These are phyloP conservation scores for Buddleja alternifolia DNA, from an alignment of 257 asterid species.

Conservation along the genomic window DNA sequence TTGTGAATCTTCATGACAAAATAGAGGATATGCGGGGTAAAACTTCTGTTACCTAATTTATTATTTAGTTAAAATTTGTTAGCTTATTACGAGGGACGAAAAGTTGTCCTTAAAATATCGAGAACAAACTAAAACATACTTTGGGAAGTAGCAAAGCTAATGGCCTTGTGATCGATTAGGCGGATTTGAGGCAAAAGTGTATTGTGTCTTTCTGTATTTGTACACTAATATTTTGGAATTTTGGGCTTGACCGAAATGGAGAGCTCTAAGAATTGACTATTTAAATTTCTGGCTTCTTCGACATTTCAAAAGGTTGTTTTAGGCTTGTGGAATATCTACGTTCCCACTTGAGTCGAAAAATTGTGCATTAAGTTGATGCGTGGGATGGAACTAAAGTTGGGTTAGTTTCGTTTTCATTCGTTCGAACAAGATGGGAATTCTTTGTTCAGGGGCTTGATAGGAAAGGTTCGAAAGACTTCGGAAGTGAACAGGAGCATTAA, in stretches of 20 bases:
- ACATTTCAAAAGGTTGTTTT: not conserved
- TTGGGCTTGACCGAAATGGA: conserved; percentile 2
- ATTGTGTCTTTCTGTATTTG: conserved; percentile 25
- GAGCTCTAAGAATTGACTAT: no score
- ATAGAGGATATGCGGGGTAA: conserved; percentile 35
- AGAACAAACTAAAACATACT: conserved; percentile 6
- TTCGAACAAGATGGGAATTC: no score
- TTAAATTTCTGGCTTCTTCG: no score
- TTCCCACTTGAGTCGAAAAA: no score
- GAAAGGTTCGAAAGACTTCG: not conserved
- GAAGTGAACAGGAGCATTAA: not conserved
- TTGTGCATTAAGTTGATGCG: no score
- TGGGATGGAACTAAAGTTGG: no score
- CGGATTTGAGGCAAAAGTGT: conserved; percentile 8
- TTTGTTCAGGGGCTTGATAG: not conserved
- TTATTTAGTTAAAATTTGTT: conserved; percentile 25
- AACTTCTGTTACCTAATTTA: conserved; percentile 23
- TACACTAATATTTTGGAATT: conserved; percentile 4
- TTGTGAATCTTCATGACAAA: conserved; percentile 79
- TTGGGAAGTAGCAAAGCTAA: conserved; percentile 21
- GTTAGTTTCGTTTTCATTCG: no score
- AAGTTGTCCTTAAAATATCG: not conserved
- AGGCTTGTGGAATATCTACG: not conserved
- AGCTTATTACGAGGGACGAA: not conserved
- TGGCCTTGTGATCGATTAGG: conserved; percentile 9